Evolutionary conservation across 2,329 filamentous ascomycete genomes (phyloP).

Genomic region (Acephala macrosclerotiorum): DNA sequence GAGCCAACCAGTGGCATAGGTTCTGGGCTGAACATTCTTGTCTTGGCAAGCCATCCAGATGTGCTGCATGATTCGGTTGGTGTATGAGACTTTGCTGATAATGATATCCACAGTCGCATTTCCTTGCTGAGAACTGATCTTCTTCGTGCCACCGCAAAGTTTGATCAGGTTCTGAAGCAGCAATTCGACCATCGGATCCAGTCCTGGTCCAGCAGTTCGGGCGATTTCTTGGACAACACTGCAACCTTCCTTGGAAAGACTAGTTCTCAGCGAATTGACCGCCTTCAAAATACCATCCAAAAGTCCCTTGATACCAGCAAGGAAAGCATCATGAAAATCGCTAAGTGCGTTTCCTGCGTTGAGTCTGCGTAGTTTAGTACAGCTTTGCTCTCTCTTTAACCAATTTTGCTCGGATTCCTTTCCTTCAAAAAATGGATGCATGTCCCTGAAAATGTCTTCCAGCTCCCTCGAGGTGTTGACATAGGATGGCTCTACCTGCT

Average conservation of each 20-base stretch:
- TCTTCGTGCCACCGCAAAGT: constrained; percentile 88
- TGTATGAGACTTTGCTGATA: constrained; percentile 82
- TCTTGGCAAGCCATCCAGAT: constrained; percentile 84
- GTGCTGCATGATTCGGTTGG: constrained; percentile 82
- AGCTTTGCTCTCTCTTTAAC: constrained; percentile 83
- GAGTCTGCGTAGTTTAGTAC: constrained; percentile 77
- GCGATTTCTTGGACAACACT: constrained; percentile 86
- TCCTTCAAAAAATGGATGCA: constrained; percentile 84
- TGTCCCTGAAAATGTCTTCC: constrained; percentile 85
- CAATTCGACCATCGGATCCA: constrained; percentile 90
- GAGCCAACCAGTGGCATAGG: constrained; percentile 82
- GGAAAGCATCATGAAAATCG: constrained; percentile 76
- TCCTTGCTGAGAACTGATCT: constrained; percentile 86
- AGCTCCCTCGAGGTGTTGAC: constrained; percentile 86
- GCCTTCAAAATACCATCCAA: constrained; percentile 91
- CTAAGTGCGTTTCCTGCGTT: constrained; percentile 83
- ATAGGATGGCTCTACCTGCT: constrained; percentile 80
- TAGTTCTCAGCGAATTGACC: constrained; percentile 84
- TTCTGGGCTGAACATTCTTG: constrained; percentile 89
- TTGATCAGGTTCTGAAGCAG: constrained; percentile 90
- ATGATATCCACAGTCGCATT: constrained; percentile 83
- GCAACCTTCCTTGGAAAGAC: constrained; percentile 87
- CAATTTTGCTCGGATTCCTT: constrained; percentile 92
- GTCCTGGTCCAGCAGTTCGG: constrained; percentile 73
- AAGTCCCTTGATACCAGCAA: constrained; percentile 74